Evolutionary conservation across 2,329 filamentous ascomycete genomes (phyloP).

Genomic region (Colletotrichum lentis): DNA sequence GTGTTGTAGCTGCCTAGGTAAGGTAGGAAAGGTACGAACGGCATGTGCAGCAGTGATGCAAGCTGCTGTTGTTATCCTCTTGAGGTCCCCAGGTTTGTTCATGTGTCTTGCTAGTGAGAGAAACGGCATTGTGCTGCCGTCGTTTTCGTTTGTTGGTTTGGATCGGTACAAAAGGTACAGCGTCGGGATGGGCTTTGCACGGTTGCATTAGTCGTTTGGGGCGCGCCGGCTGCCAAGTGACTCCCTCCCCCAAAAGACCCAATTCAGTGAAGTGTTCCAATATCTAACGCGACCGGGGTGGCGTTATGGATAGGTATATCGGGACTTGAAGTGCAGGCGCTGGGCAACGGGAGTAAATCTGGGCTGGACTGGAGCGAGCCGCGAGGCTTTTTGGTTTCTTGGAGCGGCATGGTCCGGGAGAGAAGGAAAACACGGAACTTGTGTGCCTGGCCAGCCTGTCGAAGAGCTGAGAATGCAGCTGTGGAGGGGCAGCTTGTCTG

Average conservation of each 20-base stretch:
- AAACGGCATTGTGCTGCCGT: slow-evolving; percentile 20
- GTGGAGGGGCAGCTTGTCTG: slow-evolving; percentile 30
- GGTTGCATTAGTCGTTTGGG: slow-evolving; percentile 9
- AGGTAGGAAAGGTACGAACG: neutral
- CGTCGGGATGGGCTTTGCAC: slow-evolving; percentile 6
- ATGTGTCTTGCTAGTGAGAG: slow-evolving; percentile 15
- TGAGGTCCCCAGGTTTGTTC: neutral
- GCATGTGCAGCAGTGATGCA: neutral
- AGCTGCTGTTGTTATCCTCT: slow-evolving; percentile 1
- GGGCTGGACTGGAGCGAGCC: slow-evolving; percentile 12
- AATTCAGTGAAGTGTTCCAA: slow-evolving; percentile 5
- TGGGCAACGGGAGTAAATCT: slow-evolving; percentile 31
- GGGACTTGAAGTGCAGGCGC: slow-evolving; percentile 29
- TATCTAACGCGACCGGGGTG: slow-evolving; percentile 28
- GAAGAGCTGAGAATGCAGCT: slow-evolving; percentile 30
- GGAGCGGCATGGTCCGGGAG: slow-evolving; percentile 7
- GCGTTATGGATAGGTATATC: slow-evolving; percentile 3
- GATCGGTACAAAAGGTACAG: neutral
- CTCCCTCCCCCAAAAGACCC: neutral
- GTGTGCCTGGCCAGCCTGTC: slow-evolving; percentile 20
- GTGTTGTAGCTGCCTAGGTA: neutral
- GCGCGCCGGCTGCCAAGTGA: slow-evolving; percentile 7
- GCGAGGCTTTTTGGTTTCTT: neutral
- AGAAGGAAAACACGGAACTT: slow-evolving; percentile 10
- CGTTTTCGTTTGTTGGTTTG: slow-evolving; percentile 17